Evolutionary conservation across 345 rosid species (phyloP), one percentile per base, ranked within the genome.

Genomic region (Dimocarpus longan): DNA sequence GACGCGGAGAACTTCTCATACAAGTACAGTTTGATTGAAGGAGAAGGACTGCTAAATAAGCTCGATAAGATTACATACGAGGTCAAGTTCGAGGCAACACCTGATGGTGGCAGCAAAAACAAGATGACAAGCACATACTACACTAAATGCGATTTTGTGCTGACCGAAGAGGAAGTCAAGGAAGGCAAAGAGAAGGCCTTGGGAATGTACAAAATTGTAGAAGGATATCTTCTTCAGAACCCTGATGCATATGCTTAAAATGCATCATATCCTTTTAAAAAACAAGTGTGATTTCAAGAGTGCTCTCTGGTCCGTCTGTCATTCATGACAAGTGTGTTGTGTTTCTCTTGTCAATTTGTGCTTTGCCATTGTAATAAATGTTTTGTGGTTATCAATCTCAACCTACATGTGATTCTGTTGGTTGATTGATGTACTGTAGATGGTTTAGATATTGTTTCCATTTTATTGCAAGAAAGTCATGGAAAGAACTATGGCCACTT

Each of bases 21-120:
- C 79, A 78, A 78, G 50, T 83, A 87, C 75, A 84, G 83, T 2
- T 39, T 78, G 83, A 75, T 82, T 6, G 90, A 89, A 77, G 86
- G 82, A 0, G 85, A 79, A 21, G 79, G 66, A 6, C 1, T 79
- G 5, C 10, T 76, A 77, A 84, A 80, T 1, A 82, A 79, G 13
- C 40, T 82, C 0, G 87, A 79, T n/a, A 83, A 73, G 46, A 74
- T 83, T 3, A 59, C 77, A 1, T 74, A 82, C 1, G 88, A 82
- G 40, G 71, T 75, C 10, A 77, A 83, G 54, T 74, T 86, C 4
- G 79, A 84, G 76, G 10, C 80, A 0, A 70, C 83, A 3, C 46
- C 83, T 1, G 87, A 83, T 8, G 89, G 85, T 8, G 86, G 90
- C 0, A 79, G 84, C 84, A 82, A 44, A 26, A 74, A 46, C 76